These are phyloP conservation scores for Neonectria magnoliae DNA, from an alignment of 2,329 filamentous ascomycete species.

Conservation along the genomic window DNA sequence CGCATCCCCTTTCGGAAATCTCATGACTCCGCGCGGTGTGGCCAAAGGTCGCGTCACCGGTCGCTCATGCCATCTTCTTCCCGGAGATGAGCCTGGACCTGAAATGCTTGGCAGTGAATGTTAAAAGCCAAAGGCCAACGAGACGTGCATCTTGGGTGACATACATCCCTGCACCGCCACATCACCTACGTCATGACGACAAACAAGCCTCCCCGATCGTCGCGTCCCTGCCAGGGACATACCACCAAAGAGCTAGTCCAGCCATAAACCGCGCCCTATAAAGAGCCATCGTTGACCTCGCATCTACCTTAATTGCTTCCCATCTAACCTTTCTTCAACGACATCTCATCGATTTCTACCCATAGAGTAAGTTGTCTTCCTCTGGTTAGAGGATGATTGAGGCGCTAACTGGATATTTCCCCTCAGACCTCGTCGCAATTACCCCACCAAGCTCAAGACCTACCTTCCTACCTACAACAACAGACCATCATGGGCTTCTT, in stretches of 20 bases:
- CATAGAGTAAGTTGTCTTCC: background rate
- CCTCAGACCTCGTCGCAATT: background rate
- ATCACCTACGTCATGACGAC: slow-evolving; percentile 35
- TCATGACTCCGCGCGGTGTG: background rate
- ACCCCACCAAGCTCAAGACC: background rate
- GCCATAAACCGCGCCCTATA: slow-evolving; percentile 14
- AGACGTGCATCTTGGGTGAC: slow-evolving; percentile 4
- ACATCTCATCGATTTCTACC: slow-evolving; percentile 8
- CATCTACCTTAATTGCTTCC: slow-evolving; percentile 34
- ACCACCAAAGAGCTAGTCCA: slow-evolving; percentile 21
- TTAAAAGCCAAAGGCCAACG: slow-evolving; percentile 3
- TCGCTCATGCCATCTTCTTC: background rate
- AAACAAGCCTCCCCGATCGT: slow-evolving; percentile 27
- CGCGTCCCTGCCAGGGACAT: slow-evolving; percentile 39
- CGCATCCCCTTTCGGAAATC: background rate
- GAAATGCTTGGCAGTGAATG: background rate
- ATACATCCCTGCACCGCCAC: slow-evolving; percentile 33
- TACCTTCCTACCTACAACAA: slow-evolving; percentile 6
- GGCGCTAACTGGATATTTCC: slow-evolving; percentile 3
- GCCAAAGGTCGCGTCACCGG: background rate
- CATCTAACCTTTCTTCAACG: slow-evolving; percentile 39
- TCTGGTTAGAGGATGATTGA: background rate
- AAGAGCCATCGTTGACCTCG: slow-evolving; percentile 36
- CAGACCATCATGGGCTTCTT: slow-evolving; percentile 56
- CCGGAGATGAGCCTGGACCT: background rate